phyloP scores from a whole-genome alignment of 495 filamentous ascomycete species.

The Xylaria curta region DNA sequence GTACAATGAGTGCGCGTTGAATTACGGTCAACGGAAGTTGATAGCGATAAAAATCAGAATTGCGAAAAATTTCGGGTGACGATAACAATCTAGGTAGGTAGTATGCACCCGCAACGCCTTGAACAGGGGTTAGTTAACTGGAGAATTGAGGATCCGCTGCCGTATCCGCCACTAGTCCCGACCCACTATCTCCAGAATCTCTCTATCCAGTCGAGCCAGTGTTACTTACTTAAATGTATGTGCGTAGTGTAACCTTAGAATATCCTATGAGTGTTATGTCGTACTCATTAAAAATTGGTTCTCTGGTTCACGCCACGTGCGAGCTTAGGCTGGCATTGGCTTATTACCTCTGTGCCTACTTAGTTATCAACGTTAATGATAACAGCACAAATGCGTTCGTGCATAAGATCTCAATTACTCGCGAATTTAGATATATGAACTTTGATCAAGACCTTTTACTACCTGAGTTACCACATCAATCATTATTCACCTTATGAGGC shows the following conservation, averaged over 20 bases:
- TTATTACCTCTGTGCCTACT: too few species aligned
- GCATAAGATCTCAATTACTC: not conserved
- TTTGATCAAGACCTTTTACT: not conserved
- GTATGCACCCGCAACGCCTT: not conserved
- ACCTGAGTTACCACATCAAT: too few species aligned
- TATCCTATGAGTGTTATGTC: not conserved
- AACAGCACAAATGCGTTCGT: not conserved
- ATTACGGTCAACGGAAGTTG: not conserved
- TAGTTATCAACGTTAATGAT: not conserved
- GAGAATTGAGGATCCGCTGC: not conserved
- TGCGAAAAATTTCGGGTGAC: slow-evolving; percentile 8
- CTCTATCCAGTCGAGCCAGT: too few species aligned
- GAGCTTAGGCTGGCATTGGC: not conserved
- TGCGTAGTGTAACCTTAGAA: too few species aligned
- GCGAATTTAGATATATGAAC: not conserved
- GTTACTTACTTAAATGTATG: too few species aligned
- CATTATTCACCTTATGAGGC: not conserved
- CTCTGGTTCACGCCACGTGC: too few species aligned
- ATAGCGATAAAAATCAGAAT: not conserved
- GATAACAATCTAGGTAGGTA: not conserved
- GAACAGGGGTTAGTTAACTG: not conserved
- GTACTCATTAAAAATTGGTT: not conserved
- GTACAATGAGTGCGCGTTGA: not conserved
- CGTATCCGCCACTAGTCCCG: not conserved
- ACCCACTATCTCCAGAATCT: not conserved